Evolutionary conservation across 1,284 basidiomycete genomes (phyloP), one percentile per base, ranked within the genome.

Genomic region (Tylopilus sp.): DNA sequence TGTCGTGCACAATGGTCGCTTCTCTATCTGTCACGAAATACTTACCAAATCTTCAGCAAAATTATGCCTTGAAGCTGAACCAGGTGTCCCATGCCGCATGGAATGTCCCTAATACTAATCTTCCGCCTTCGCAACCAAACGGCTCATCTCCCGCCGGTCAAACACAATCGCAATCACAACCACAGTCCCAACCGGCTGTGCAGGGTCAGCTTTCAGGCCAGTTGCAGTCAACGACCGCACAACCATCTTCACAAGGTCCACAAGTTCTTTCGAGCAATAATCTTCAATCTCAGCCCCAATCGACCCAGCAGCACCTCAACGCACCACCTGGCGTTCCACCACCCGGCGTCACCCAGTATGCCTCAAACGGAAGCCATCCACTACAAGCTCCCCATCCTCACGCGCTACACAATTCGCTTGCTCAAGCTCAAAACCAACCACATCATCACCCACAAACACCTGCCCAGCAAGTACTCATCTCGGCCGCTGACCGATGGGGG

Each of bases 401-500:
- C 29, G 51, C 73, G 60, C 61, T 79, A n/a, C 79, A 80, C 39
- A 64, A 47, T 36, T 68, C 77, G 38, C 69, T 77, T 32, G 62
- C 72, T 6, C 78, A 76, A 58, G 59, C 73, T 15, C 74, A 69
- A 58, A 78, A 61, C 54, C 76, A 79, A 58, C 73, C 73, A 60
- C 79, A 81, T 67, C 83, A 83, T 65, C 84, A 90, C 73, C 91
- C 95, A 66, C 90, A 95, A 74, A 95, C 96, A 65, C 96, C 97
- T 0, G 96, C 96, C 52, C 95, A 98, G 78, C 97, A 99, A 82
- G 90, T 99, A 24, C 86, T 99, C 60, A 91, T 95, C 71, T 95
- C 94, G 61, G 95, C 97, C 0, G 97, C 97, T 62, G 97, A 99
- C 80, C 89, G 96, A 70, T 99, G 97, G 92, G 97, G 97, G 1